phyloP scores from a whole-genome alignment of 2,329 filamentous ascomycete species.

The Drechmeria coniospora region DNA sequence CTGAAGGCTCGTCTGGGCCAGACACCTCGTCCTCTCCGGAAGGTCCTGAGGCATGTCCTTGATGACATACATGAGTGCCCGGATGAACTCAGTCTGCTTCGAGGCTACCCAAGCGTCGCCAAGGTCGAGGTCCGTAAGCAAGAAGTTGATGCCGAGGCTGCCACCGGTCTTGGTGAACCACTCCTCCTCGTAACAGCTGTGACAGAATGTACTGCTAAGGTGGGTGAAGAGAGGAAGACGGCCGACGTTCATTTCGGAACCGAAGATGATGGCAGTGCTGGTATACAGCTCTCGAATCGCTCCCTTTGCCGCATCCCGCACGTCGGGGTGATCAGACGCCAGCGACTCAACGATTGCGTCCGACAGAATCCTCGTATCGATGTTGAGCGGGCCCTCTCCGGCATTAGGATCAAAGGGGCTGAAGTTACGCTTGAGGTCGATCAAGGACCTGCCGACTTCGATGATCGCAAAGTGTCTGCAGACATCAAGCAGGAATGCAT shows the following conservation, averaged over 20 bases:
- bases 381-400: conserved; percentile 73
- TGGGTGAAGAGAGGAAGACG: conserved; percentile 74
- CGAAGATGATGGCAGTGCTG: conserved; percentile 64
- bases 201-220: conserved; percentile 71
- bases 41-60: conserved; percentile 95
- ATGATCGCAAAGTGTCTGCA: conserved; percentile 83
- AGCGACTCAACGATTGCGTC: conserved; percentile 85
- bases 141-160: conserved; percentile 73
- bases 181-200: conserved; percentile 92
- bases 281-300: conserved; percentile 68
- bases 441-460: conserved; percentile 74
- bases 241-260: conserved; percentile 53
- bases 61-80: conserved; percentile 89
- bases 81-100: conserved; percentile 75
- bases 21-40: conserved; percentile 71
- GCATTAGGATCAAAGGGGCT: conserved; percentile 72
- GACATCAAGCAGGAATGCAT: conserved; percentile 60
- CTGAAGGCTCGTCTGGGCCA: conserved; percentile 72
- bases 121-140: conserved; percentile 72
- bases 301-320: conserved; percentile 69
- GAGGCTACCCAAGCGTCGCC: conserved; percentile 70
- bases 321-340: conserved; percentile 64
- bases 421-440: conserved; percentile 59
- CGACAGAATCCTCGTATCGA: conserved; percentile 75
- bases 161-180: conserved; percentile 98